Evolutionary conservation across 306 rosid genomes (phyloP), one percentile per base, ranked within the genome.

Genomic region (Prunus padus): DNA sequence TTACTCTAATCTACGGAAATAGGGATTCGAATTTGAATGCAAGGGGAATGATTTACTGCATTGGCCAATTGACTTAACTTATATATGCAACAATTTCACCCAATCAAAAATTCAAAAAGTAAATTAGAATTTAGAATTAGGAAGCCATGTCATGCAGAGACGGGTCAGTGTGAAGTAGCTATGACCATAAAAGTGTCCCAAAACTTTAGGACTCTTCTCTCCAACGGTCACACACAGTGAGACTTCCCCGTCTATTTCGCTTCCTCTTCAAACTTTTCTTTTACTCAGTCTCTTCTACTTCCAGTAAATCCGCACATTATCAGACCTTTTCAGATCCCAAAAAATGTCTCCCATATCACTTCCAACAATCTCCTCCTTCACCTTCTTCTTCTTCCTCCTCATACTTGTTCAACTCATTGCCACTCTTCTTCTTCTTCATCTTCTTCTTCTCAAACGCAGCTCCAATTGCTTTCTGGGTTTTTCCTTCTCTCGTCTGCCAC

Each of bases 291-390:
- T 73, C 57, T 16, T 46, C 68, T 18, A 46, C 77, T 73, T 45
- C 68, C 68, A 59, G 57, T 14, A 73, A 73, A 59, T 73, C n/a
- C 77, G 77, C 77, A 73, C 56, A 59, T 42, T 44, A 59, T 7
- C 77, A 60, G 59, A 73, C 77, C 77, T 45, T 18, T 60, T 73
- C 77, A 73, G 77, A 73, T 73, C 46, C 55, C 2, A 71, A 71
- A 25, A 64, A 64, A 72, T 56, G 76, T 9, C 57, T 12, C 54
- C 26, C 55, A 72, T 42, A 15, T 40, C 55, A 49, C 47, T 37
- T 33, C 31, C 68, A 16, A 14, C 60, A 22, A 45, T 47, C 42
- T 67, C 49, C 56, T 67, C 25, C 56, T 16, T 51, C 56, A 51
- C 20, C 56, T 13, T 51, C 56, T 46, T 51, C 56, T 31, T 64